These are phyloP conservation scores for Xylariales sp. DNA, from an alignment of 2,329 filamentous ascomycete genomes.

Conservation along the genomic window DNA sequence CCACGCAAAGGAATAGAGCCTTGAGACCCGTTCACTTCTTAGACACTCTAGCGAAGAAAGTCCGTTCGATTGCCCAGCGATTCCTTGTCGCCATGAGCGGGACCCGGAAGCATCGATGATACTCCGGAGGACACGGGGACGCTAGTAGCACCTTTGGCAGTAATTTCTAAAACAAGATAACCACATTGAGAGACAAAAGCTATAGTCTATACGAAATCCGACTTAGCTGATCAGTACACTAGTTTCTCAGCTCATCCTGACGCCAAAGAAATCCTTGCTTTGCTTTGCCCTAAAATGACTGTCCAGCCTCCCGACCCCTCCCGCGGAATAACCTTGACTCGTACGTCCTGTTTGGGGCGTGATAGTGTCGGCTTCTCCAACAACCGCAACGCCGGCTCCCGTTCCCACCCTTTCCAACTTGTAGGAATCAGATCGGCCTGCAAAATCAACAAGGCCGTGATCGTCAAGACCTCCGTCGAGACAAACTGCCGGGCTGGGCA, in stretches of 20 bases:
- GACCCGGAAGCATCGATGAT: no score
- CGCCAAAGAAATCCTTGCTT: background rate
- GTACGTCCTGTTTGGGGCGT: background rate
- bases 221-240: no score
- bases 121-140: no score
- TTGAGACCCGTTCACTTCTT: no score
- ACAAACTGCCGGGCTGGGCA: conserved; percentile 26
- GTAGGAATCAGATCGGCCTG: conserved; percentile 17
- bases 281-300: background rate
- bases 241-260: background rate
- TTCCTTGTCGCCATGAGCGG: no score
- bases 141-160: no score
- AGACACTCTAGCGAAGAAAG: no score
- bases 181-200: no score
- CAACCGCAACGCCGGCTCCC: background rate
- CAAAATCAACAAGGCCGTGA: conserved; percentile 20
- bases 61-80: no score
- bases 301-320: background rate
- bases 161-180: no score
- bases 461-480: conserved; percentile 19
- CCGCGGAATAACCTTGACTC: background rate
- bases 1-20: no score
- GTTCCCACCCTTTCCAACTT: background rate
- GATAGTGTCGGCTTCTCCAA: background rate
- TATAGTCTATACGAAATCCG: no score